A percentile compares a stretch with the other conserved stretches of the same genome.
Evolutionary conservation across 768 basidiomycete species (phyloP).

Genomic region (Rhodotorula babjevae): DNA sequence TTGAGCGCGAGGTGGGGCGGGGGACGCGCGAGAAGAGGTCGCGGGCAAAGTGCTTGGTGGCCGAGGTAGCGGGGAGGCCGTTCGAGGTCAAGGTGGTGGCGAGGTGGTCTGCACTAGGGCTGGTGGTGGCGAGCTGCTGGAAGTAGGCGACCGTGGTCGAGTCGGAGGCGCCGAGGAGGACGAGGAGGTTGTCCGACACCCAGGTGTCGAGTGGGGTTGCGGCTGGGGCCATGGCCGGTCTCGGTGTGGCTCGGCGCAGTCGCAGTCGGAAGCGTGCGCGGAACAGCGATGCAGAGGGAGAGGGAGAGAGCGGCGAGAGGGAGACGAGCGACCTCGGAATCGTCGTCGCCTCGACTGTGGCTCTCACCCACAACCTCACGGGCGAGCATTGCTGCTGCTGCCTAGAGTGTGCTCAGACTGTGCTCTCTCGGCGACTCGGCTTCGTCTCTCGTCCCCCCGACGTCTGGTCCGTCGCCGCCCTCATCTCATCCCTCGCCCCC

Average conservation of each 20-base stretch:
- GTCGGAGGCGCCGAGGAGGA: slow-evolving; percentile 38
- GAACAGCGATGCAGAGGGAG: background rate
- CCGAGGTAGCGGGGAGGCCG: slow-evolving; percentile 75
- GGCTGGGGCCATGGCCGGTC: background rate
- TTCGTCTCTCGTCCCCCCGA: too few species aligned
- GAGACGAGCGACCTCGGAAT: too few species aligned
- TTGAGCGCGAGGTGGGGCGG: slow-evolving; percentile 54
- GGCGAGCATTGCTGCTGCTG: too few species aligned
- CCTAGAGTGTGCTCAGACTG: too few species aligned
- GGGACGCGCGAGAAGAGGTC: slow-evolving; percentile 74
- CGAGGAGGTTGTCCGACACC: slow-evolving; percentile 38
- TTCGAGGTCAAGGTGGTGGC: slow-evolving; percentile 68
- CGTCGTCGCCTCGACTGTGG: too few species aligned
- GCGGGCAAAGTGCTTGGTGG: slow-evolving; percentile 71
- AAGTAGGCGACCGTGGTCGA: slow-evolving; percentile 40
- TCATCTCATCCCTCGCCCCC: too few species aligned
- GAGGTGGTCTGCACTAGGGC: slow-evolving; percentile 73
- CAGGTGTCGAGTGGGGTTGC: slow-evolving; percentile 21
- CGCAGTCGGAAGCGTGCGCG: too few species aligned
- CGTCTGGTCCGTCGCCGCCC: too few species aligned
- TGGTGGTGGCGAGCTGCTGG: slow-evolving; percentile 40
- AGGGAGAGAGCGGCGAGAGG: background rate
- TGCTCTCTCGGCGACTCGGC: too few species aligned
- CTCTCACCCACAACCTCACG: too few species aligned
- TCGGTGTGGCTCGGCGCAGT: too few species aligned